phyloP scores from a whole-genome alignment of 108 stramenopile species.

The Skeletonema grethae region DNA sequence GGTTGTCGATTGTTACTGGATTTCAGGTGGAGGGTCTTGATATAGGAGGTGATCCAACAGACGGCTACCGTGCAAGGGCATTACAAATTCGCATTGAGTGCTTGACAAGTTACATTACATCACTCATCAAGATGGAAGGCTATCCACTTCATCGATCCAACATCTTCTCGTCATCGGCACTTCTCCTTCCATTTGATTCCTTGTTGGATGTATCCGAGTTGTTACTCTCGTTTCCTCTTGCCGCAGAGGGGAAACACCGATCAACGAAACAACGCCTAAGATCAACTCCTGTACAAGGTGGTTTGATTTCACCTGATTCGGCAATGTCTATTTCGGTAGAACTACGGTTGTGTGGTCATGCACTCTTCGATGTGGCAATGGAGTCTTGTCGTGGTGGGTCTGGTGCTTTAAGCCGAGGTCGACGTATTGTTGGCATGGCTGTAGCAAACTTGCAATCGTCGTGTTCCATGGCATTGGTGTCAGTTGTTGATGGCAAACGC shows the following conservation, averaged over 20 bases:
- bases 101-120: slow-evolving; percentile 22
- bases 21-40: slow-evolving; percentile 10
- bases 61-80: slow-evolving; percentile 16
- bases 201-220: slow-evolving; percentile 35
- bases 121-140: slow-evolving; percentile 25
- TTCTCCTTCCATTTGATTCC: slow-evolving; percentile 24
- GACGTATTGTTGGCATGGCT: slow-evolving; percentile 30
- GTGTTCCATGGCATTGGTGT: slow-evolving; percentile 25
- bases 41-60: slow-evolving; percentile 21
- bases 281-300: slow-evolving; percentile 30
- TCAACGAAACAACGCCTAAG: slow-evolving; percentile 23
- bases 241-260: slow-evolving; percentile 34
- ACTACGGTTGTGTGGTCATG: slow-evolving; percentile 33
- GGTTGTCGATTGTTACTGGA: slow-evolving; percentile 12
- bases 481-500: slow-evolving; percentile 19
- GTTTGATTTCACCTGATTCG: slow-evolving; percentile 35
- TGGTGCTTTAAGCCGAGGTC: slow-evolving; percentile 21
- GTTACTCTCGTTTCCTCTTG: slow-evolving; percentile 41
- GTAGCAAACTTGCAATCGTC: slow-evolving; percentile 38
- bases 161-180: neutral
- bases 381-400: slow-evolving; percentile 38
- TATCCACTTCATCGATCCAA: slow-evolving; percentile 25
- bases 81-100: slow-evolving; percentile 19
- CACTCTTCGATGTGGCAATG: slow-evolving; percentile 26
- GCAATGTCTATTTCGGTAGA: slow-evolving; percentile 31